Evolutionary conservation across 768 basidiomycete species (phyloP), one percentile per base, ranked within the genome.

Genomic region (Tricholoma terreum): DNA sequence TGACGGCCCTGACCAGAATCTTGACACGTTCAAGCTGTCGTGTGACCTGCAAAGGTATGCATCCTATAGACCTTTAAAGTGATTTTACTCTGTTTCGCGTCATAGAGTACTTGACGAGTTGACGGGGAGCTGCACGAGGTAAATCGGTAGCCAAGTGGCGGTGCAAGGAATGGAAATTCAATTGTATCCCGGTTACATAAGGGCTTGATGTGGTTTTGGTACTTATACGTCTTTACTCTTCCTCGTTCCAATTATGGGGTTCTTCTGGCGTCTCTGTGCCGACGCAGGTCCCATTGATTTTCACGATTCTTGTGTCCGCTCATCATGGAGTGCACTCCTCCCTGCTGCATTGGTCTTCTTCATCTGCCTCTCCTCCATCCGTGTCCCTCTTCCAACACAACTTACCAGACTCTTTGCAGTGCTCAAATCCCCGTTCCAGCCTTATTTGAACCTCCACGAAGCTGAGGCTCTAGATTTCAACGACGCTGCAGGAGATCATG

Each of bases 381-480:
- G 73, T 19, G 54, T 63, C 10, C 80, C 73, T 19, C 52, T 63
- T 6, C 78, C 70, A 49, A 62, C 34, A 42, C 60, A 55, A 30
- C 38, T 63, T 50, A 64, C 64, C 35, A 70, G 61, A n/a, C 4
- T 72, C 14, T 61, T 73, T 2, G 56, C 56, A 10, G 56, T 63
- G 1, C 19, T 76, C 54, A 65, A 67, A 43, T 45, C 59, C 6
- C 70, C 78, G 14, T 77, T 85, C 60, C 43, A 62, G 36, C 50
- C 64, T 0, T 86, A 77, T 63, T 52, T 87, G 24, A 75, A 80
- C 2, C 72, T 87, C 3, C 71, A 72, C 33, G 85, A 86, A 64
- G 84, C 84, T 14, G 83, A 84, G 62, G 80, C 80, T 0, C 64
- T 84, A 30, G 72, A 75, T 50, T 64, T 62, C 22, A 4, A 17